Percentiles rank a stretch among this genome's conserved stretches.
These are phyloP conservation scores for Boletellus ananas DNA, from an alignment of 768 basidiomycete species.

Conservation along the genomic window DNA sequence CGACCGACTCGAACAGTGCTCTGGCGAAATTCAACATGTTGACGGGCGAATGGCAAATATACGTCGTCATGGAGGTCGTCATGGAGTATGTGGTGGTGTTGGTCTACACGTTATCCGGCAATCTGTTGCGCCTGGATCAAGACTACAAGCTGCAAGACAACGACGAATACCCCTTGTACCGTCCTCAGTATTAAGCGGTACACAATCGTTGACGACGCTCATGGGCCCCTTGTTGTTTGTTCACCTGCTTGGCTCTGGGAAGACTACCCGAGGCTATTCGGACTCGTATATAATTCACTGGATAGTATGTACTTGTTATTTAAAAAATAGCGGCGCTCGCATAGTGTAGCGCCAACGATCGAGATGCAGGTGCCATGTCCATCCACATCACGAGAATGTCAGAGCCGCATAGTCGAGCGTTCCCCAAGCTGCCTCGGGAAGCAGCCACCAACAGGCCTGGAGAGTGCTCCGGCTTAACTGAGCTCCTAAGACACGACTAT, in stretches of 20 bases:
- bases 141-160: constrained; percentile 26
- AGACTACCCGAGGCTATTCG: not conserved
- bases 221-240: too few species aligned
- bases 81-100: constrained; percentile 54
- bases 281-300: not conserved
- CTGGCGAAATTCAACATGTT: constrained; percentile 55
- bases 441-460: constrained; percentile 38
- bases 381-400: constrained; percentile 35
- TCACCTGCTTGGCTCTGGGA: too few species aligned
- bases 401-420: constrained; percentile 76
- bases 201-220: too few species aligned
- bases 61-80: constrained; percentile 53
- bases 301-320: not conserved
- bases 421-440: constrained; percentile 41
- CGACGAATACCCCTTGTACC: constrained; percentile 35
- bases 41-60: constrained; percentile 56
- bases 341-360: not conserved
- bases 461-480: constrained; percentile 82
- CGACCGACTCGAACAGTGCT: constrained; percentile 15
- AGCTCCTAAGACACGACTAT: constrained; percentile 35
- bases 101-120: constrained; percentile 39
- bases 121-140: constrained; percentile 27
- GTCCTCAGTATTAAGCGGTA: constrained; percentile 24
- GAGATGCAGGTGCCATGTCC: not conserved
- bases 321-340: not conserved